Percentiles rank a stretch among this genome's conserved stretches.
Evolutionary conservation across 2,329 filamentous ascomycete genomes (phyloP).

Genomic region (Pestalotiopsis sp.): DNA sequence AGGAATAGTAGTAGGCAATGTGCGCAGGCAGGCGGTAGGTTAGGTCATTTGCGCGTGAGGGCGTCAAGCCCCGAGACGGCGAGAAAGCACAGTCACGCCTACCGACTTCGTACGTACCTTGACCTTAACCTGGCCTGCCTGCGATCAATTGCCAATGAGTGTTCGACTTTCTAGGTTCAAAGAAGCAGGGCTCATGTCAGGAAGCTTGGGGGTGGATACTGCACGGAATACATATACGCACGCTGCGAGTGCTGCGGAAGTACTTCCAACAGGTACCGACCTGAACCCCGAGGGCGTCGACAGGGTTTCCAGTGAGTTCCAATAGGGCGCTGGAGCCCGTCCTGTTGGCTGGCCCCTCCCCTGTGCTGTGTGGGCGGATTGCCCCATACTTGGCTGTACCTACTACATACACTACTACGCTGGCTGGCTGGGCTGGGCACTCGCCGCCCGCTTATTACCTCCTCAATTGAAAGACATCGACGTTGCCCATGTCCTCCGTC

Average conservation of each 20-base stretch:
- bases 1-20: background rate
- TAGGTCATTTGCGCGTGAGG: background rate
- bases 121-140: background rate
- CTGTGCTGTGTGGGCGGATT: background rate
- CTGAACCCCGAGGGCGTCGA: background rate
- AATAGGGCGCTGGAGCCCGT: background rate
- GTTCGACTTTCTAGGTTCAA: background rate
- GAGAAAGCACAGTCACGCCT: background rate
- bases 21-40: background rate
- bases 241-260: background rate
- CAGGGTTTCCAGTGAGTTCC: background rate
- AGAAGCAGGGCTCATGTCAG: background rate
- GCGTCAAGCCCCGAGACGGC: background rate
- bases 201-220: background rate
- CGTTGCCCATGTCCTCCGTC: background rate
- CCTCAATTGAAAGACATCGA: background rate
- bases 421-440: background rate
- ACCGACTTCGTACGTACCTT: background rate
- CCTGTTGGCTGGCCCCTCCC: too few relatives aligned
- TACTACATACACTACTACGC: background rate
- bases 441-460: background rate
- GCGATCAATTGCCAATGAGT: background rate
- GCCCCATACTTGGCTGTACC: background rate
- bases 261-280: background rate
- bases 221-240: background rate